Evolutionary conservation across 495 filamentous ascomycete genomes (phyloP).

Genomic region (Penicillium daleae): DNA sequence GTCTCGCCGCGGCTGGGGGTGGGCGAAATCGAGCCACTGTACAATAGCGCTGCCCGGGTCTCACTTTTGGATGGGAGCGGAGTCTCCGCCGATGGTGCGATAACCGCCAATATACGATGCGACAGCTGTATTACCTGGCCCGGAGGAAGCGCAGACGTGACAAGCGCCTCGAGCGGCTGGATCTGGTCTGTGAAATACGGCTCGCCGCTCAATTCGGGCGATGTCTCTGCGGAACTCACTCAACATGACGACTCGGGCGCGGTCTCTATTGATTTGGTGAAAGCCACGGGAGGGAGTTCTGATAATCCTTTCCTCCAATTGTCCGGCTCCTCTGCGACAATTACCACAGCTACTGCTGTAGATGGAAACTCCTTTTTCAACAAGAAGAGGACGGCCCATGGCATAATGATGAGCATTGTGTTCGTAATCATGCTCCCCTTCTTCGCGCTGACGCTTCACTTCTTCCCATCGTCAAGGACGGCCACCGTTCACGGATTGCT

Average conservation of each 20-base stretch:
- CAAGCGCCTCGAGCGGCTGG: constrained; percentile 55
- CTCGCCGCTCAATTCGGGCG: constrained; percentile 56
- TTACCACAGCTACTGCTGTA: neutral
- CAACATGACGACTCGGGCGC: constrained; percentile 55
- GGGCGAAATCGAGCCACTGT: constrained; percentile 56
- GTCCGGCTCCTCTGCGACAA: neutral
- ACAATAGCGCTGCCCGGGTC: constrained; percentile 53
- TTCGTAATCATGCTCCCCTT: constrained; percentile 55
- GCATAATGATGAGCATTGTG: constrained; percentile 41
- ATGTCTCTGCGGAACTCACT: constrained; percentile 50
- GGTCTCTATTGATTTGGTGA: constrained; percentile 17
- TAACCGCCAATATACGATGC: constrained; percentile 68
- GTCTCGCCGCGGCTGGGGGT: constrained; percentile 61
- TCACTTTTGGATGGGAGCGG: constrained; percentile 68
- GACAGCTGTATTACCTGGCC: constrained; percentile 61
- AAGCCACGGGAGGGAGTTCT: constrained; percentile 39
- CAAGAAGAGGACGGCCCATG: constrained; percentile 42
- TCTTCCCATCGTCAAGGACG: constrained; percentile 39
- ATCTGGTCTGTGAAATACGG: constrained; percentile 69
- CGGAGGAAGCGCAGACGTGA: constrained; percentile 50
- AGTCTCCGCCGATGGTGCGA: constrained; percentile 47
- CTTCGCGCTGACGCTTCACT: constrained; percentile 49
- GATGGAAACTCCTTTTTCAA: neutral
- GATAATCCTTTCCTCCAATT: constrained; percentile 61
- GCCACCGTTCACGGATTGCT: constrained; percentile 56